These are phyloP conservation scores for Cephalotrichum gorgonifer DNA, from an alignment of 2,329 filamentous ascomycete species.

Conservation along the genomic window DNA sequence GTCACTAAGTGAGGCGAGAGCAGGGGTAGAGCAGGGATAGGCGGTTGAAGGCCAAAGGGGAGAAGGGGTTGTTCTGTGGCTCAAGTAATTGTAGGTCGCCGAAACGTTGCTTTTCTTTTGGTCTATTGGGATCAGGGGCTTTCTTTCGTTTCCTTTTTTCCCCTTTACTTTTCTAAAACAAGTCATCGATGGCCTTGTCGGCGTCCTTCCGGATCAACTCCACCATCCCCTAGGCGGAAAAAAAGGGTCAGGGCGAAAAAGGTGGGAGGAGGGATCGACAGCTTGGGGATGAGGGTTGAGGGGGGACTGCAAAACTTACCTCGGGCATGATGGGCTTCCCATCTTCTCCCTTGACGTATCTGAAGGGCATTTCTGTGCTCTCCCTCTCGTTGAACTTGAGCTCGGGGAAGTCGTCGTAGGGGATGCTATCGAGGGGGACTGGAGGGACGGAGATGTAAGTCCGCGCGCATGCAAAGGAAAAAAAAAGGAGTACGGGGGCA, in stretches of 20 bases:
- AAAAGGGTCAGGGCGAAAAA: neutral
- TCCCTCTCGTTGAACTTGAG: constrained; percentile 85
- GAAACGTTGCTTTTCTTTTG: too few species aligned
- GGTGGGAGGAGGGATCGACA: neutral
- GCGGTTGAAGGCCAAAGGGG: too few species aligned
- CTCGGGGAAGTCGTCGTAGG: constrained; percentile 81
- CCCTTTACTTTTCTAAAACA: constrained; percentile 58
- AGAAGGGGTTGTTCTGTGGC: too few species aligned
- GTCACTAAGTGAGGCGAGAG: neutral
- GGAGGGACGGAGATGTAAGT: neutral
- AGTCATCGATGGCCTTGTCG: constrained; percentile 80
- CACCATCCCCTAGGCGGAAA: constrained; percentile 65
- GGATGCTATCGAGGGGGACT: constrained; percentile 71
- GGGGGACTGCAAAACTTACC: constrained; percentile 49
- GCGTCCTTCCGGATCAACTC: constrained; percentile 89
- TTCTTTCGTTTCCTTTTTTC: too few species aligned
- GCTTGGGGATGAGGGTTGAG: neutral
- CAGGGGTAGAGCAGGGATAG: too few species aligned
- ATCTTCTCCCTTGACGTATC: constrained; percentile 70
- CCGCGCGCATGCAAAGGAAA: neutral
- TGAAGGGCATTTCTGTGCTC: constrained; percentile 95
- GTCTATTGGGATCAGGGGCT: too few species aligned
- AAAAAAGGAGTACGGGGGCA: neutral
- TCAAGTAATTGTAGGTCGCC: too few species aligned
- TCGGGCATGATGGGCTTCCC: constrained; percentile 85